phyloP scores from a whole-genome alignment of 1,284 basidiomycete species.

The Trichosporon sp. region DNA sequence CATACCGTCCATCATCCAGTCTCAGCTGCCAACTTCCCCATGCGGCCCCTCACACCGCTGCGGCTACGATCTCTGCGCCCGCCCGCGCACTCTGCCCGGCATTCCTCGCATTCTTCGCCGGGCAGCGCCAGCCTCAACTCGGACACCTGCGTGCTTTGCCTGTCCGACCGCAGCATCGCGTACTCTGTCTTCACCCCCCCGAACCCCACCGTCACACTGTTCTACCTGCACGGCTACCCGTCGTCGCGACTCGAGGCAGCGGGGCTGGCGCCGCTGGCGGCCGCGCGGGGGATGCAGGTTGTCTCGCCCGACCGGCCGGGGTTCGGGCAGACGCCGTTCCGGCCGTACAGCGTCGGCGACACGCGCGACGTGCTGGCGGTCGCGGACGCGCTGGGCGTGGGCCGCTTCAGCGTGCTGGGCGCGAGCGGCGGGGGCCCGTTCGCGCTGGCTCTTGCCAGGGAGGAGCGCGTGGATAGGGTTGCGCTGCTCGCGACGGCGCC shows the following conservation, averaged over 20 bases:
- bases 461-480: neutral
- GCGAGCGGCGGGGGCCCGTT: constrained; percentile 17
- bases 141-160: neutral
- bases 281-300: neutral
- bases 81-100: neutral
- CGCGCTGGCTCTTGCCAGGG: constrained; percentile 8
- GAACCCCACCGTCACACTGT: neutral
- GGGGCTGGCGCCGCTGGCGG: neutral
- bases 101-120: neutral
- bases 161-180: neutral
- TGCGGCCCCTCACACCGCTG: neutral
- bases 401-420: constrained; percentile 7
- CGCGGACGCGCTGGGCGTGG: constrained; percentile 3
- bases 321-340: constrained; percentile 10
- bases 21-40: neutral
- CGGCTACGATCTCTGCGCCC: neutral
- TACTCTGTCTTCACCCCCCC: neutral
- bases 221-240: constrained; percentile 19
- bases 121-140: neutral
- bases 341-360: neutral
- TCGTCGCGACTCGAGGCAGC: constrained; percentile 15
- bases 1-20: neutral
- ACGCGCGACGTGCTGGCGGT: constrained; percentile 8
- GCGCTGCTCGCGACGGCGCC: constrained; percentile 15
- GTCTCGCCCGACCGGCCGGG: constrained; percentile 20